These are phyloP conservation scores for Anthracocystis walkeri DNA, from an alignment of 1,284 basidiomycete species.

Conservation along the genomic window DNA sequence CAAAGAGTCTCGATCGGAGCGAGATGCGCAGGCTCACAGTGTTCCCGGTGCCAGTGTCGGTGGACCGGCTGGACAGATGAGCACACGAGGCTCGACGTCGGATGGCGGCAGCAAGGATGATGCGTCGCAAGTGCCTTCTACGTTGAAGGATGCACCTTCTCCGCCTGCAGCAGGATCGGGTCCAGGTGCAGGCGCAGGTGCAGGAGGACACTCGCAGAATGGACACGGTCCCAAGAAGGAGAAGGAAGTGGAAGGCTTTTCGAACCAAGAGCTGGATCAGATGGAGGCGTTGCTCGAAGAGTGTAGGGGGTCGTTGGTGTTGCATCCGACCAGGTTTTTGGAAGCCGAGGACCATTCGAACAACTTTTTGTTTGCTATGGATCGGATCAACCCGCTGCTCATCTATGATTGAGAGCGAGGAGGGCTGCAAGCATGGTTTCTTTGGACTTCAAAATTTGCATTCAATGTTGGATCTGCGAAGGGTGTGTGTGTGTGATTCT, in stretches of 20 bases:
- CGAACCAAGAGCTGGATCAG: slow-evolving; percentile 53
- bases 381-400: slow-evolving; percentile 61
- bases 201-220: slow-evolving; percentile 3
- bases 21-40: slow-evolving; percentile 49
- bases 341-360: slow-evolving; percentile 62
- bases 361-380: slow-evolving; percentile 66
- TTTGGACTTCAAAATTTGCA: background rate
- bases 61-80: slow-evolving; percentile 31
- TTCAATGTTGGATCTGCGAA: background rate
- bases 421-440: background rate
- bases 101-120: slow-evolving; percentile 9
- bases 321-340: slow-evolving; percentile 64
- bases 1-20: slow-evolving; percentile 28
- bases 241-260: slow-evolving; percentile 50
- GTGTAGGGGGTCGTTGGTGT: slow-evolving; percentile 57
- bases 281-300: slow-evolving; percentile 64
- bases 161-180: slow-evolving; percentile 1
- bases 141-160: slow-evolving; percentile 24
- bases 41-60: slow-evolving; percentile 50
- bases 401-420: slow-evolving; percentile 41
- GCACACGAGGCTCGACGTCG: background rate
- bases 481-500: background rate
- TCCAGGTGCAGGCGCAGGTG: background rate
- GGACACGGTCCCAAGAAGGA: slow-evolving; percentile 13
- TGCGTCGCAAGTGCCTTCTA: slow-evolving; percentile 16